These are phyloP conservation scores for Clitopilus passeckerianus DNA, from an alignment of 768 basidiomycete genomes.

Conservation along the genomic window DNA sequence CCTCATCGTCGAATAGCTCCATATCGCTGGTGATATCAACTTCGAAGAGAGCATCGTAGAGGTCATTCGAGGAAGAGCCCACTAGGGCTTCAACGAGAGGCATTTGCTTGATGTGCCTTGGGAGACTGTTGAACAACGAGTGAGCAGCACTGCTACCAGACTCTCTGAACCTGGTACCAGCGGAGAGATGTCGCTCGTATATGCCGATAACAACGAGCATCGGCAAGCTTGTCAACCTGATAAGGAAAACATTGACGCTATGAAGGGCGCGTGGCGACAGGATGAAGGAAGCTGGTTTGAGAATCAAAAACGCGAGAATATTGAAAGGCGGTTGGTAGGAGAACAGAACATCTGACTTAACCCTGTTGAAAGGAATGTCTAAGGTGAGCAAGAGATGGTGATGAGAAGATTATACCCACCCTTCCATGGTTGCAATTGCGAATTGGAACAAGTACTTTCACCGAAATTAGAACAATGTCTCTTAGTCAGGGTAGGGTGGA, in stretches of 20 bases:
- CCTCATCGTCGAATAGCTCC: conserved; percentile 47
- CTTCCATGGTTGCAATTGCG: conserved; percentile 83
- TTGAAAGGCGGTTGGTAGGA: conserved; percentile 93
- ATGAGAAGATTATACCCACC: conserved; percentile 34
- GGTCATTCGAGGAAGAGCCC: conserved; percentile 59
- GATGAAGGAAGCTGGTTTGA: conserved; percentile 76
- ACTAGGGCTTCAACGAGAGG: conserved; percentile 73
- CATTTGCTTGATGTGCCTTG: conserved; percentile 67
- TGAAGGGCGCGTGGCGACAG: conserved; percentile 78
- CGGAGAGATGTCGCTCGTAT: conserved; percentile 71
- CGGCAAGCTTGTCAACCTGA: conserved; percentile 81
- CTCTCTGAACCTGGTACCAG: conserved; percentile 45
- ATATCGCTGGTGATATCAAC: conserved; percentile 47
- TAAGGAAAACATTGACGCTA: conserved; percentile 78
- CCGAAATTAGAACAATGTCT: conserved; percentile 21
- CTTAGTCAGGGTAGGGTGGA: neutral
- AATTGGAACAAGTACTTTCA: conserved; percentile 82
- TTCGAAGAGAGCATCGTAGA: conserved; percentile 80
- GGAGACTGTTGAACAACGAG: conserved; percentile 57
- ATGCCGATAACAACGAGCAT: conserved; percentile 68
- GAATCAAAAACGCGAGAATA: conserved; percentile 70
- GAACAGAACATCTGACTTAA: conserved; percentile 86
- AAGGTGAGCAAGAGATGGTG: neutral
- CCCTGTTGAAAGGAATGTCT: conserved; percentile 35
- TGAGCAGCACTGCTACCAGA: conserved; percentile 48